Base-by-base conservation (phyloP, 768 basidiomycete species). In the Phlebiopsis flavidoalba region DNA sequence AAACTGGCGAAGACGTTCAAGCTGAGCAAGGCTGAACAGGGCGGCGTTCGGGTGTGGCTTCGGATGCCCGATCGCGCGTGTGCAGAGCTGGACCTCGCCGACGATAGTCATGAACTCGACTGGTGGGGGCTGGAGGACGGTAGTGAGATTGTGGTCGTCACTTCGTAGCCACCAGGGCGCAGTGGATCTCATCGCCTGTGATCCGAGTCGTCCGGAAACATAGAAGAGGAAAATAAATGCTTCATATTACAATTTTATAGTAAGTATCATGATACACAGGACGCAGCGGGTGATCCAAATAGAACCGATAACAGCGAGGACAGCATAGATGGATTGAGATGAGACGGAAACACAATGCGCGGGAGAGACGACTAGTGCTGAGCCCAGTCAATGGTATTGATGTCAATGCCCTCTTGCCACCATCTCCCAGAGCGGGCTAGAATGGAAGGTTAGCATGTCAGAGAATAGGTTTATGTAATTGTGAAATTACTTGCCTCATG, bases 321-420 rank as follows among this genome's bases (percentile, higher is more conserved):
- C 7, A 21, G 19, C 19, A 58, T 21, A 60, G 26, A 6, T 53
- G 33, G 40, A 21, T 21, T 33, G 47, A 22, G 45, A 48, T 12
- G 19, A 21, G n/a, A 24, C 24, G 49, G 33, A 33, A 36, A 31
- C 46, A 26, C 40, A 60, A 37, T 35, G 24, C 21, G 52, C 52
- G 33, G 50, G 48, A 33, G 43, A 22, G 19, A 17, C 31, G 49
- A 37, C 14, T 11, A 56, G 65, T 81, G 80, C 71, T 84, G 91
- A 50, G 91, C 89, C 95, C 95, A 98, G 75, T 98, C 84, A 71
- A 98, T 99, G 17, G 89, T 81, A 70, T 87, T 94, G 66, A 98
- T 84, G 73, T 99, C 97, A 61, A 98, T 95, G 47, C 96, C 96
- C 72, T 98, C 97, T 75, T 97, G 94, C n/a, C 15, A 98, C 95